phyloP scores from a whole-genome alignment of 192 early-diverging fungal species.

The Backusella westeae region DNA sequence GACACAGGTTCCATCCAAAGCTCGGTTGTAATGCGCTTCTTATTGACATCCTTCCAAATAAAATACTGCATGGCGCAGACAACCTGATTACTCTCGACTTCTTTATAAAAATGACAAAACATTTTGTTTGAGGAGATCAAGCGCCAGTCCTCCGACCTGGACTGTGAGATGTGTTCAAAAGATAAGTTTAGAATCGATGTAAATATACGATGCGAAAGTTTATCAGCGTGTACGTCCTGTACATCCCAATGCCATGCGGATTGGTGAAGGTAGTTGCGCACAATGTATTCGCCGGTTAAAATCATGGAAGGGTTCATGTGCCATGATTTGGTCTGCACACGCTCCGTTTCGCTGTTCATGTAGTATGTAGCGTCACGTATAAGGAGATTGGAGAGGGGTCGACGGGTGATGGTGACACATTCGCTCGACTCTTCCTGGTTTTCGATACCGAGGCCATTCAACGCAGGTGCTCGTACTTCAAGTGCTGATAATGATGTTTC shows the following conservation, averaged over 20 bases:
- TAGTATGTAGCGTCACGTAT: conserved; percentile 42
- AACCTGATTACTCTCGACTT: conserved; percentile 27
- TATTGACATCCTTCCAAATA: conserved; percentile 41
- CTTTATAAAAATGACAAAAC: conserved; percentile 46
- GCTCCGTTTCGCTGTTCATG: conserved; percentile 4
- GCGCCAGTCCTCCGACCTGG: conserved; percentile 41
- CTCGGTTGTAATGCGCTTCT: conserved; percentile 47
- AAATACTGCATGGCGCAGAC: conserved; percentile 47
- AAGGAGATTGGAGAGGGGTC: conserved; percentile 43
- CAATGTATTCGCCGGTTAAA: conserved; percentile 38
- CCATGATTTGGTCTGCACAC: conserved; percentile 22
- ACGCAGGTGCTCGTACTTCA: background rate
- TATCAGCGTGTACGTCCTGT: conserved; percentile 35
- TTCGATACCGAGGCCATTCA: conserved; percentile 1
- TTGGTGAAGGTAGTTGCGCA: conserved; percentile 50
- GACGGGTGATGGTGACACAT: conserved; percentile 9
- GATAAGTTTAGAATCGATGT: conserved; percentile 45
- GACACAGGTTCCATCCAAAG: conserved; percentile 55
- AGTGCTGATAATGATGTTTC: background rate
- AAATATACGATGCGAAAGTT: conserved; percentile 23
- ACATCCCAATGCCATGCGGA: conserved; percentile 51
- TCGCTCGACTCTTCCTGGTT: background rate
- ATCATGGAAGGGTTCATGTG: conserved; percentile 25
- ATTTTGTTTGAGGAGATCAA: conserved; percentile 37
- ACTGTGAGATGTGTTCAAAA: conserved; percentile 48